phyloP scores from a whole-genome alignment of 352 stramenopile genomes.

The Phytophthora colocasiae region DNA sequence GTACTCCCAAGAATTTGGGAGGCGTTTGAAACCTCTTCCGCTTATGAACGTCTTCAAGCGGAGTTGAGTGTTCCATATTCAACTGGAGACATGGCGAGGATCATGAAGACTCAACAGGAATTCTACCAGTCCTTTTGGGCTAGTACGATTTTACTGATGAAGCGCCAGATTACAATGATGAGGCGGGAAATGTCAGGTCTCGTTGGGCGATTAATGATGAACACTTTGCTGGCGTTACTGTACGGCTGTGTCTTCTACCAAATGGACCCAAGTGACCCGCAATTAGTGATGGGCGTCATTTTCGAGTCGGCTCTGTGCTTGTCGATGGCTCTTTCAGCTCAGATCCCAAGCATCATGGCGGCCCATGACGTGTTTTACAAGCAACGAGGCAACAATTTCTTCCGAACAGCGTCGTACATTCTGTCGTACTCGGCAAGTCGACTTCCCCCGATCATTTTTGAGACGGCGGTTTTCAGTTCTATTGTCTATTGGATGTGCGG shows the following conservation, averaged over 20 bases:
- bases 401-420: slow-evolving; percentile 28
- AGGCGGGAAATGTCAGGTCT: slow-evolving; percentile 18
- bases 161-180: slow-evolving; percentile 23
- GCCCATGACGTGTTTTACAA: slow-evolving; percentile 30
- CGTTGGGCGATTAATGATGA: slow-evolving; percentile 21
- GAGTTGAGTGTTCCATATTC: slow-evolving; percentile 4
- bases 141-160: slow-evolving; percentile 19
- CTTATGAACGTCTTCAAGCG: not conserved
- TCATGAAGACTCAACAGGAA: slow-evolving; percentile 1
- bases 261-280: slow-evolving; percentile 16
- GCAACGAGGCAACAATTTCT: slow-evolving; percentile 25
- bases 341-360: slow-evolving; percentile 24
- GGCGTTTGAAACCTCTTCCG: slow-evolving; percentile 12
- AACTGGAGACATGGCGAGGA: not conserved
- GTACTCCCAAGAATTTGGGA: slow-evolving; percentile 11
- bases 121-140: slow-evolving; percentile 30
- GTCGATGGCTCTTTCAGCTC: slow-evolving; percentile 15
- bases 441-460: slow-evolving; percentile 18
- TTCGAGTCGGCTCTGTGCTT: slow-evolving; percentile 24
- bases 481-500: slow-evolving; percentile 37
- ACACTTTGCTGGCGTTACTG: slow-evolving; percentile 18
- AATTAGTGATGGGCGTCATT: slow-evolving; percentile 25
- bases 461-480: slow-evolving; percentile 13
- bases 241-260: slow-evolving; percentile 34
- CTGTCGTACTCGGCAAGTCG: slow-evolving; percentile 20